Conservation (phyloP, 2,329 filamentous ascomycete species). For the Calonectria pseudoturangicola region DNA sequence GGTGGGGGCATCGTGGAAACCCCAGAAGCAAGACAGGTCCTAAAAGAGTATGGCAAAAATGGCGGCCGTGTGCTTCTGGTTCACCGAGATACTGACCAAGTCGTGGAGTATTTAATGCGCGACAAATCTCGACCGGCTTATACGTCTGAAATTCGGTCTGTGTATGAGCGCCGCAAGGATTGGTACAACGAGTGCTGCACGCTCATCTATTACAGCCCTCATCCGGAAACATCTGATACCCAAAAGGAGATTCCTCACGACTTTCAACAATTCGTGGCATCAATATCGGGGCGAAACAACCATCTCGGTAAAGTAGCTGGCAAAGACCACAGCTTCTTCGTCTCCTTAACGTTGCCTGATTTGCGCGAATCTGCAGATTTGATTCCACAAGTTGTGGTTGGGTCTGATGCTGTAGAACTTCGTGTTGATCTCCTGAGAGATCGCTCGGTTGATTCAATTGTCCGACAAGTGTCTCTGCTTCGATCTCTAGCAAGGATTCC, state of each 20-base stretch:
- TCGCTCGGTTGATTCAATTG: conserved; percentile 84
- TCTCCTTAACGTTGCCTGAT: conserved; percentile 89
- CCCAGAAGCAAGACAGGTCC: conserved; percentile 83
- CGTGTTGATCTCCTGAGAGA: conserved; percentile 93
- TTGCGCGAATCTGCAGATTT: conserved; percentile 77
- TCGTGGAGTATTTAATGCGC: conserved; percentile 90
- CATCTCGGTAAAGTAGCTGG: conserved; percentile 64
- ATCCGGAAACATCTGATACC: conserved; percentile 59
- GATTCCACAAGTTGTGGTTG: conserved; percentile 84
- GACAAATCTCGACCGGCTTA: conserved; percentile 96
- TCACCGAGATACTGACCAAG: conserved; percentile 89
- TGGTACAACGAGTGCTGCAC: conserved; percentile 97
- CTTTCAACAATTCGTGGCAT: conserved; percentile 62
- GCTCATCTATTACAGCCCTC: conserved; percentile 91
- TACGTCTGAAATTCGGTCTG: conserved; percentile 91
- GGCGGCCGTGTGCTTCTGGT: conserved; percentile 92
- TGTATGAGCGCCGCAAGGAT: conserved; percentile 91
- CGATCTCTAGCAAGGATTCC: conserved; percentile 83
- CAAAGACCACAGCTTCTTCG: conserved; percentile 90
- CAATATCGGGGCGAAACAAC: conserved; percentile 63
- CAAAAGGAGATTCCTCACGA: conserved; percentile 57
- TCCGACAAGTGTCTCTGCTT: conserved; percentile 86
- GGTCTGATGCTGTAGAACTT: conserved; percentile 94
- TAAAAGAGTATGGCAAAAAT: conserved; percentile 82
- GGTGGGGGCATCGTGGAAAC: conserved; percentile 95